phyloP scores from a whole-genome alignment of 176 grass and related monocot species.

The Echinochloa phyllopogon region DNA sequence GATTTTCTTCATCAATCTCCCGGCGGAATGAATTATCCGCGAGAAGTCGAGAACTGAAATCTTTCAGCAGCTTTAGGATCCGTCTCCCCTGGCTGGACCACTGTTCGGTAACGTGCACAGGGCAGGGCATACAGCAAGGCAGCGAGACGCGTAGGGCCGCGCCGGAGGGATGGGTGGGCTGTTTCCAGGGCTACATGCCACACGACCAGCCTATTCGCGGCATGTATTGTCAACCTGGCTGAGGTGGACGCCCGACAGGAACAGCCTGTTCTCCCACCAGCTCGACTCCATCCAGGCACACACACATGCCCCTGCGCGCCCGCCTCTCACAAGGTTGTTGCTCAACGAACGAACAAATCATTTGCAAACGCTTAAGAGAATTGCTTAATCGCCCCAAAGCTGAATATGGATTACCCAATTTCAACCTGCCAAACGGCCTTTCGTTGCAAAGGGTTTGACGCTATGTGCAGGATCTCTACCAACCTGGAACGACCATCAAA shows the following conservation, averaged over 20 bases:
- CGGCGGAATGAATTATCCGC: too few relatives aligned
- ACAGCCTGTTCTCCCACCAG: conserved; percentile 50
- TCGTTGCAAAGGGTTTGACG: background rate
- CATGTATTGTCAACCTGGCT: conserved; percentile 37
- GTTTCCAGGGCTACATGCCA: background rate
- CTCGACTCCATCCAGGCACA: background rate
- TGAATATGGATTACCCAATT: conserved; percentile 25
- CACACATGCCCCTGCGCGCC: background rate
- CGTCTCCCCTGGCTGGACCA: conserved; percentile 11
- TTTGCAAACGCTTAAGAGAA: background rate
- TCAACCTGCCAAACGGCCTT: conserved; percentile 32
- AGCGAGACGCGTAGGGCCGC: conserved; percentile 25
- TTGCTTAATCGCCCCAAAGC: background rate
- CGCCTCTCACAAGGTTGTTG: conserved; percentile 11
- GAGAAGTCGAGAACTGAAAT: background rate
- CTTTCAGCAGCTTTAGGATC: background rate
- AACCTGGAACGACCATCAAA: conserved; percentile 21
- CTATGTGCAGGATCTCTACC: background rate
- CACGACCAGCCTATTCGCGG: conserved; percentile 13
- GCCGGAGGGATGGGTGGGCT: background rate
- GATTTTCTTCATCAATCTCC: too few relatives aligned
- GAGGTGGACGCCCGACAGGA: conserved; percentile 37
- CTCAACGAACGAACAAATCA: conserved; percentile 32
- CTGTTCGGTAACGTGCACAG: background rate
- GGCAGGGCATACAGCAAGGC: background rate